Percentiles rank a stretch among this genome's conserved stretches.
Evolutionary conservation across 2,329 filamentous ascomycete species (phyloP).

Genomic region (Dactylonectria estremocensis): DNA sequence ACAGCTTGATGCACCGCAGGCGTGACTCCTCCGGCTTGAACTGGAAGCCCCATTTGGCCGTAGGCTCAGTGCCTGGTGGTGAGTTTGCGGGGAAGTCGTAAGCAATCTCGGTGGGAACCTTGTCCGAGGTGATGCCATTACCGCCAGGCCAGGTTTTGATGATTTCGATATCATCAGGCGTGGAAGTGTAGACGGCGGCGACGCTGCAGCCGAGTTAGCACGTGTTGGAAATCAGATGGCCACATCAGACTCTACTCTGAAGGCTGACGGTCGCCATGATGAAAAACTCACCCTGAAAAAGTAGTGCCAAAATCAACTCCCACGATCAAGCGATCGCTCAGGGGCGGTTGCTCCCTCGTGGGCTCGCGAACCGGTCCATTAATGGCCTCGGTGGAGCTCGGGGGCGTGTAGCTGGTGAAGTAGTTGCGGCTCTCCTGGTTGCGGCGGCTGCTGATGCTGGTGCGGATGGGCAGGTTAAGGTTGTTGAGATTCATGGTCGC

Average conservation of each 20-base stretch:
- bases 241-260: neutral
- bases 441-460: constrained; percentile 61
- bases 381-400: constrained; percentile 74
- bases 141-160: constrained; percentile 89
- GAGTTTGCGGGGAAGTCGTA: constrained; percentile 61
- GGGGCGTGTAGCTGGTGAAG: constrained; percentile 69
- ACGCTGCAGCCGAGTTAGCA: constrained; percentile 58
- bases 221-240: neutral
- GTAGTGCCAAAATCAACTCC: constrained; percentile 90
- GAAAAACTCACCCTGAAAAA: constrained; percentile 76
- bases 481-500: constrained; percentile 67
- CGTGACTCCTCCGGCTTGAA: constrained; percentile 84
- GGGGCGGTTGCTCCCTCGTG: constrained; percentile 64
- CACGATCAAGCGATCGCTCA: constrained; percentile 78
- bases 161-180: constrained; percentile 85
- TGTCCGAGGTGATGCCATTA: constrained; percentile 90
- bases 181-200: constrained; percentile 81
- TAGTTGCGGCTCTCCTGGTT: constrained; percentile 71
- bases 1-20: constrained; percentile 87
- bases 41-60: constrained; percentile 85
- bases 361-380: constrained; percentile 73
- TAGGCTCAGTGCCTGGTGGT: constrained; percentile 59
- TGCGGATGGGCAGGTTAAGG: constrained; percentile 67
- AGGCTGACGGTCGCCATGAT: neutral
- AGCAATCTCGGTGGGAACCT: constrained; percentile 86